A percentile compares a stretch with the other conserved stretches of the same genome.
phyloP scores from a whole-genome alignment of 2,329 filamentous ascomycete genomes.

The Ophiostoma populinum region DNA sequence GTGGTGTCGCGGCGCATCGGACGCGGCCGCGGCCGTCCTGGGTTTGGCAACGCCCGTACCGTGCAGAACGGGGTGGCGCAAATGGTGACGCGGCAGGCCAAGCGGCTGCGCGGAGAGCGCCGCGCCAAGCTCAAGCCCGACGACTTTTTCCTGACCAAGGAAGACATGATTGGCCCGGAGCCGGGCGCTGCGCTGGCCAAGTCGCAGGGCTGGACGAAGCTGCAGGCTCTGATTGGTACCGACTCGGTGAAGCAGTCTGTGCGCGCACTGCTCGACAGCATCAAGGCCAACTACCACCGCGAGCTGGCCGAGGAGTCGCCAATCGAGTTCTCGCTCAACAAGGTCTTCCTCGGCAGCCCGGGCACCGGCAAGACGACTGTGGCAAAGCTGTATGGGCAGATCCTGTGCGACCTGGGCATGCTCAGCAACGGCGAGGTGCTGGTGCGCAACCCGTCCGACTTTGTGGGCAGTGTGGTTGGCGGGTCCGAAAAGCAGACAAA shows the following conservation, averaged over 20 bases:
- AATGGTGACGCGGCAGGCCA: constrained; percentile 41
- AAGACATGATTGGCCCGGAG: constrained; percentile 57
- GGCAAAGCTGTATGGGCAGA: constrained; percentile 52
- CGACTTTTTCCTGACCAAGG: constrained; percentile 41
- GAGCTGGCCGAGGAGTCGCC: constrained; percentile 44
- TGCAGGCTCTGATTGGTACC: constrained; percentile 43
- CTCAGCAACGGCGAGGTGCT: constrained; percentile 56
- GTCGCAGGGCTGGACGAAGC: constrained; percentile 37
- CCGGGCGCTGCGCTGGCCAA: constrained; percentile 33
- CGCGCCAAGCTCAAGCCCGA: constrained; percentile 24
- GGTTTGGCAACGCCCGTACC: constrained; percentile 57
- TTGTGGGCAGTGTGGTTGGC: constrained; percentile 46
- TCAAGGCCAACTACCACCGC: constrained; percentile 46
- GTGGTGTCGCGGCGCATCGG: constrained; percentile 47
- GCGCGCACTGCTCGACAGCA: constrained; percentile 37
- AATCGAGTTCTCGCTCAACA: constrained; percentile 46
- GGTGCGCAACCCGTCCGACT: constrained; percentile 56
- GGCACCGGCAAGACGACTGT: constrained; percentile 66
- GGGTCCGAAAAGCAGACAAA: constrained; percentile 56
- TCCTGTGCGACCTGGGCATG: constrained; percentile 49
- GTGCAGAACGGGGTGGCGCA: constrained; percentile 41
- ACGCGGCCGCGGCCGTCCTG: constrained; percentile 40
- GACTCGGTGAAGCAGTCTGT: constrained; percentile 44
- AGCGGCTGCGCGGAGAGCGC: constrained; percentile 32
- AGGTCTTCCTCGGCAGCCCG: constrained; percentile 52